A percentile compares a stretch with the other conserved stretches of the same genome.
phyloP scores from a whole-genome alignment of 2,329 filamentous ascomycete species.

The Sporothrix brunneoviolacea region DNA sequence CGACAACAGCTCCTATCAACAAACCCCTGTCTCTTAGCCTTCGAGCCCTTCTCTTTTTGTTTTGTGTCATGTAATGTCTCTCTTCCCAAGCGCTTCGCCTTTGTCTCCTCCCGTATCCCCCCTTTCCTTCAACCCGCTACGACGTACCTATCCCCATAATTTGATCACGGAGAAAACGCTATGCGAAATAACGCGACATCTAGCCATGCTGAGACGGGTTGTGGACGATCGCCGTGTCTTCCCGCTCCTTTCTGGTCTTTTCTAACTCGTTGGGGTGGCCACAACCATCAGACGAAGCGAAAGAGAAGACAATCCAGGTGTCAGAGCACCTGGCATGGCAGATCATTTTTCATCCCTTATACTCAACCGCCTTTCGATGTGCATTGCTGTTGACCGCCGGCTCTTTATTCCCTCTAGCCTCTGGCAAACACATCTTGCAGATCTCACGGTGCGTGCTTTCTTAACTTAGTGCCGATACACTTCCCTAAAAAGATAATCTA shows the following conservation, averaged over 20 bases:
- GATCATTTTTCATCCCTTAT: neutral
- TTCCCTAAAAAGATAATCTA: neutral
- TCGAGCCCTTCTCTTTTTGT: neutral
- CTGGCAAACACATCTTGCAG: neutral
- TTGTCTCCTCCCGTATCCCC: neutral
- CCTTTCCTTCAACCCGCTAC: too few relatives aligned
- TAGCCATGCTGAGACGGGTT: constrained; percentile 1
- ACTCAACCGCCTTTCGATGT: neutral
- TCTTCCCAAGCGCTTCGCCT: neutral
- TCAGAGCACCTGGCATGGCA: constrained; percentile 4
- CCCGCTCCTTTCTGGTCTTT: neutral
- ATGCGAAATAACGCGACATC: constrained; percentile 5
- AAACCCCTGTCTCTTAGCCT: too few relatives aligned
- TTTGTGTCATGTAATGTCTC: neutral
- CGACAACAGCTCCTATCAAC: too few relatives aligned
- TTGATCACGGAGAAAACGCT: constrained; percentile 7
- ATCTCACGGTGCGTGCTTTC: constrained; percentile 2
- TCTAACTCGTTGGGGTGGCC: neutral
- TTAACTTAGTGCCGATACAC: neutral
- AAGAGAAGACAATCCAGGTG: constrained; percentile 2
- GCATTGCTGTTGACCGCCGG: neutral
- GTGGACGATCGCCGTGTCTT: neutral
- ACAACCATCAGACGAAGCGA: constrained; percentile 1
- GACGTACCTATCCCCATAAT: too few relatives aligned
- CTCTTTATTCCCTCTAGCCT: neutral